These are phyloP conservation scores for Annona squamosa DNA, from an alignment of 164 flowering plant species.

Conservation along the genomic window DNA sequence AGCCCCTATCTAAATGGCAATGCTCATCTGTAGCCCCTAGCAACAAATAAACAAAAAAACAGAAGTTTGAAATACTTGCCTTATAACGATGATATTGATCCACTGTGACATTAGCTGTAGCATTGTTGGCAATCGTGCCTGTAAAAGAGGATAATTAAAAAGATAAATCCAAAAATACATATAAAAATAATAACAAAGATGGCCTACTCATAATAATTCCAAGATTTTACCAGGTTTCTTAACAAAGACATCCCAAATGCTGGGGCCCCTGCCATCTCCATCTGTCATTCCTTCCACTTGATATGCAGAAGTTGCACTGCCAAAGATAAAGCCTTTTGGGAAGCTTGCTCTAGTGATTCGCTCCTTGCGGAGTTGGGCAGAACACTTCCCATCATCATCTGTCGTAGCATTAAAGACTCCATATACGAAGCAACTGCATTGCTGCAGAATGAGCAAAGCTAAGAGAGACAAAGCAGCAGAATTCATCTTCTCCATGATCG, in stretches of 20 bases:
- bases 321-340: slow-evolving; percentile 19
- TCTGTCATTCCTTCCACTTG: slow-evolving; percentile 27
- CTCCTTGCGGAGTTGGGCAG: no score
- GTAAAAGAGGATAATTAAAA: not conserved
- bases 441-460: no score
- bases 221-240: slow-evolving; percentile 7
- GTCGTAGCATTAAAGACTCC: no score
- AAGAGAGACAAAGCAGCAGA: no score
- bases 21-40: not conserved
- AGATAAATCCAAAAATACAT: not conserved
- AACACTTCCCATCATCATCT: slow-evolving; percentile 7
- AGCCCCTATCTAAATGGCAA: not conserved
- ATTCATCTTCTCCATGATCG: no score
- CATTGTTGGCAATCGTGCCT: slow-evolving; percentile 17
- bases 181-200: not conserved
- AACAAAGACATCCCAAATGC: slow-evolving; percentile 25
- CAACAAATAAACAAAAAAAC: not conserved
- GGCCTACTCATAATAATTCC: not conserved
- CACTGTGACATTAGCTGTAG: slow-evolving; percentile 18
- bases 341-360: slow-evolving; percentile 18
- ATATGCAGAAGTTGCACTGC: slow-evolving; percentile 25
- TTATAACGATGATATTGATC: slow-evolving; percentile 30
- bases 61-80: slow-evolving; percentile 4
- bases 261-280: slow-evolving; percentile 25
- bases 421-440: no score